Evolutionary conservation across 75 land plant species (phyloP), one percentile per base, ranked within the genome.

Genomic region (Sequoia sempervirens): DNA sequence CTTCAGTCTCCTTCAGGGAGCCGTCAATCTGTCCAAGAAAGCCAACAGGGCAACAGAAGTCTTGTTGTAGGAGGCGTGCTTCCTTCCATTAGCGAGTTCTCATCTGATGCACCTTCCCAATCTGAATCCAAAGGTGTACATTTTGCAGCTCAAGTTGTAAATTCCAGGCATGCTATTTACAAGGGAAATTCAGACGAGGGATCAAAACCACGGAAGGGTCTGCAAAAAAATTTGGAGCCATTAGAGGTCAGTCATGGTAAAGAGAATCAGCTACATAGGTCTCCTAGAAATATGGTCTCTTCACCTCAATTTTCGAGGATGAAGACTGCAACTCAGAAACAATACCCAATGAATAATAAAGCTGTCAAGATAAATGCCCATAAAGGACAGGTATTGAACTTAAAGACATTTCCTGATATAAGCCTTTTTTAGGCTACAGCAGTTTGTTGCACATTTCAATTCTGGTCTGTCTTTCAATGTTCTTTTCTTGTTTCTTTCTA

Each of bases 41-140:
- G 32, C 38, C 45, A 28, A 69, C 76, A 81, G 43, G 84, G 53
- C 23, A 66, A 30, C 64, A 80, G 64, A 82, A 37, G 46, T 36
- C 34, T 80, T 79, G 82, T 79, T 79, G 45, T 26, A 1, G 83
- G 68, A 79, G 64, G 45, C 32, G 7, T 84, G 64, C 69, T 84
- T 79, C 81, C 85, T 41, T 40, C 85, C 37, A 38, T 79, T 2
- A 37, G 20, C 6, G 85, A 78, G 12, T 53, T 11, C 69, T 53
- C 37, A n/a, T 45, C n/a, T 32, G 36, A 75, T 72, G 80, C 43
- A 28, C 18, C 85, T 45, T 38, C 56, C 23, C 80, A 30, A 79
- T 7, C 37, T 75, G 80, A 46, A 52, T 23, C 81, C 41, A 53
- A 79, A 40, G 56, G 38, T 38, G n/a, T 20, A 34, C 61, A 50